Evolutionary conservation across 139 green algal genomes (phyloP).

Genomic region (Chlamydomonas schloesseri): DNA sequence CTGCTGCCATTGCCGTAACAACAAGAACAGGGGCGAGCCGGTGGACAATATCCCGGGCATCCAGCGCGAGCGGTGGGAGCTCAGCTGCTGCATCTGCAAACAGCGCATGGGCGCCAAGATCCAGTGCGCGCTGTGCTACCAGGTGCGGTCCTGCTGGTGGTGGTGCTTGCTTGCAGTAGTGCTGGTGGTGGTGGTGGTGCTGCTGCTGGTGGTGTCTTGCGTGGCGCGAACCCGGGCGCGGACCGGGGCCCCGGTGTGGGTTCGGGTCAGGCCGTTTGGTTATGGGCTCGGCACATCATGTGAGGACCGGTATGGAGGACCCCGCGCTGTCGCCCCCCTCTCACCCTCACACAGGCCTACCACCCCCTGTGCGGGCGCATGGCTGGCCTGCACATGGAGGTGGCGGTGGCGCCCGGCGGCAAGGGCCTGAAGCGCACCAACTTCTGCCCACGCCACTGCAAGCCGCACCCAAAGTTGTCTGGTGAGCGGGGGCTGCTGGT

Average conservation of each 20-base stretch:
- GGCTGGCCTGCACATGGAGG: conserved; percentile 89
- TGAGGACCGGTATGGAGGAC: too few relatives aligned
- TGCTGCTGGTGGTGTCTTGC: too few relatives aligned
- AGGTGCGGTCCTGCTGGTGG: background rate
- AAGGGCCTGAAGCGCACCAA: conserved; percentile 70
- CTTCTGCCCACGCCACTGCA: conserved; percentile 85
- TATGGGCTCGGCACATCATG: too few relatives aligned
- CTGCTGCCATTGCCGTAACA: too few relatives aligned
- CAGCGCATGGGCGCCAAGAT: conserved; percentile 94
- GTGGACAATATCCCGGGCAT: conserved; percentile 84
- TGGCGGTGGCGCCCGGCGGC: conserved; percentile 49
- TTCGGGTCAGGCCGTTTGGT: too few relatives aligned
- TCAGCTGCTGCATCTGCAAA: conserved; percentile 88
- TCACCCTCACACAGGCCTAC: conserved; percentile 68
- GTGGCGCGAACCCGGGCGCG: too few relatives aligned
- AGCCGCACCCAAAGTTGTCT: conserved; percentile 66
- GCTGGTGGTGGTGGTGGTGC: too few relatives aligned
- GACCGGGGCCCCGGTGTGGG: too few relatives aligned
- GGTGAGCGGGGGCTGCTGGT: too few relatives aligned
- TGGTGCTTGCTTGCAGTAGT: background rate
- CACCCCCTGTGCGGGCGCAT: conserved; percentile 91
- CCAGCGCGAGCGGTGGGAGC: conserved; percentile 90
- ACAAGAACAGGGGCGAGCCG: conserved; percentile 72
- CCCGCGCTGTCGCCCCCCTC: too few relatives aligned
- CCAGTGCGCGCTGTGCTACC: conserved; percentile 91